Percentiles rank a stretch among this genome's conserved stretches.
Conservation (phyloP, 1,284 basidiomycete genomes). For the Ceratorhiza oryzae-sativae region DNA sequence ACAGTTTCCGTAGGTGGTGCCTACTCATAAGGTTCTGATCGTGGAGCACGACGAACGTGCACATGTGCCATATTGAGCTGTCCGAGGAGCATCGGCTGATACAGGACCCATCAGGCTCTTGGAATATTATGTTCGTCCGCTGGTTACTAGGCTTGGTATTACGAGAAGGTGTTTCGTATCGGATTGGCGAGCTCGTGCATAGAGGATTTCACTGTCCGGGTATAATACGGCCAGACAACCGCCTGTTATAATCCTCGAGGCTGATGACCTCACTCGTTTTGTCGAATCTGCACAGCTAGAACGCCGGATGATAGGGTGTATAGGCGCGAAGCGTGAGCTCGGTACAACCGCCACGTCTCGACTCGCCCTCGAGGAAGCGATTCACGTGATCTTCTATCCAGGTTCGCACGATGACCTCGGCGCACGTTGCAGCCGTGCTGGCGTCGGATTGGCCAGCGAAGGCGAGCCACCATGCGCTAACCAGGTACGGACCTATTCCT, state of each 20-base stretch:
- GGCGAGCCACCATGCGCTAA: slow-evolving; percentile 1
- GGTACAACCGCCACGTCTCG: not conserved
- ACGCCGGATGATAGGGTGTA: not conserved
- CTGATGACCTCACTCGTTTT: not conserved
- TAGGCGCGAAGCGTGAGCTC: not conserved
- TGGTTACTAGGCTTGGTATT: not conserved
- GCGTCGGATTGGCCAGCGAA: slow-evolving; percentile 14
- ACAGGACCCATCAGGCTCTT: not conserved
- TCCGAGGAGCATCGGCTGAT: not conserved
- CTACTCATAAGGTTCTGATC: too few relatives aligned
- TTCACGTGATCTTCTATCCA: slow-evolving; percentile 32
- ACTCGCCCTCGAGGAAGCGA: not conserved
- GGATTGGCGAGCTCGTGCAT: not conserved
- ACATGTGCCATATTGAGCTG: not conserved
- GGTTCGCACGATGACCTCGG: not conserved
- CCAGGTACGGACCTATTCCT: not conserved
- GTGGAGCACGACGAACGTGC: not conserved
- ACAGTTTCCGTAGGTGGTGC: not conserved
- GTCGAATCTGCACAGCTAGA: not conserved
- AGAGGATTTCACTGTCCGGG: not conserved
- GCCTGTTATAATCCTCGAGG: not conserved
- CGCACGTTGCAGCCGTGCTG: slow-evolving; percentile 10
- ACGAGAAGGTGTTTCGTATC: not conserved
- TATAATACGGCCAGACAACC: not conserved
- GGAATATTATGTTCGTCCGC: not conserved